A percentile compares a stretch with the other conserved stretches of the same genome.
Evolutionary conservation across 805 yeast species (phyloP).

Genomic region (Suhomyces kilbournensis): DNA sequence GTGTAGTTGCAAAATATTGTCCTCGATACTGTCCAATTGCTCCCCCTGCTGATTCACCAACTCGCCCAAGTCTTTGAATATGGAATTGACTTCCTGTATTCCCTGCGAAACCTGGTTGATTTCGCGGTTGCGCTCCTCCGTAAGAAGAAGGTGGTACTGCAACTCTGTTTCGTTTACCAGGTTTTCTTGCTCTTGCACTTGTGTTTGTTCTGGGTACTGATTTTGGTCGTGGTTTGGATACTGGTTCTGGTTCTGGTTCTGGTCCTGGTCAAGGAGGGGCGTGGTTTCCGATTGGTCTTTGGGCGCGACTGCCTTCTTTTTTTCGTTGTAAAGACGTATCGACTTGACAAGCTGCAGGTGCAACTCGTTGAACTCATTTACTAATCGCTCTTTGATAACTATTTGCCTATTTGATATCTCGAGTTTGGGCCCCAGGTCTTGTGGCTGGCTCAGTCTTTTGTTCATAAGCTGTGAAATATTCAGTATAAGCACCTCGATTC

Average conservation of each 20-base stretch:
- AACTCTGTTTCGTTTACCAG: conserved; percentile 47
- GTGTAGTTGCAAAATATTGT: conserved; percentile 63
- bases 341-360: conserved; percentile 42
- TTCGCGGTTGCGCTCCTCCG: conserved; percentile 72
- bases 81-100: conserved; percentile 79
- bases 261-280: conserved; percentile 32
- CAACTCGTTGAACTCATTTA: conserved; percentile 54
- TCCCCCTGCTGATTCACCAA: conserved; percentile 83
- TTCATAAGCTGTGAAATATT: conserved; percentile 27
- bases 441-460: conserved; percentile 19
- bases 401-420: conserved; percentile 37
- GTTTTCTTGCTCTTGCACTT: conserved; percentile 33
- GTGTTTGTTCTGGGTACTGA: conserved; percentile 28
- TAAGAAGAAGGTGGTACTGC: conserved; percentile 60
- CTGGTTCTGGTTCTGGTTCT: conserved; percentile 14
- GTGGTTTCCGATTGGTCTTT: conserved; percentile 25
- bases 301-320: conserved; percentile 26
- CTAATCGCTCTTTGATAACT: conserved; percentile 51
- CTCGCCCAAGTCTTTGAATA: conserved; percentile 75
- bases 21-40: conserved; percentile 80
- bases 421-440: conserved; percentile 14
- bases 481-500: conserved; percentile 29
- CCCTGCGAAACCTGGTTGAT: conserved; percentile 72
- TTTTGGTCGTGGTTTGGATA: conserved; percentile 22
- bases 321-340: conserved; percentile 48